Conservation (phyloP, 805 yeast genomes). For the Kluyveromyces siamensis region DNA sequence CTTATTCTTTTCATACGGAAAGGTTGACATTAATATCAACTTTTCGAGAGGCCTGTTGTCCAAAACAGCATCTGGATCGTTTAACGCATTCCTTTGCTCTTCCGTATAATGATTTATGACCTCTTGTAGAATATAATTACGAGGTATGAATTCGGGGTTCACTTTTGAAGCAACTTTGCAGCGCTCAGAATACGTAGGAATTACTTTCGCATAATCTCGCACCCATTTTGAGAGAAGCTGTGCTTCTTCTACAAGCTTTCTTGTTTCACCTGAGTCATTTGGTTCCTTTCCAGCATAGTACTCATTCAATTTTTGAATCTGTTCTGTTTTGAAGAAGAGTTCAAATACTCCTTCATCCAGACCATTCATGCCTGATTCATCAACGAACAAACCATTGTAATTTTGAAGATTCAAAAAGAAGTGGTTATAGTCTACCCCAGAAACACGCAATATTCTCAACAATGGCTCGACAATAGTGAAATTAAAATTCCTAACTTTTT, state of each 20-base stretch:
- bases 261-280: conserved; percentile 29
- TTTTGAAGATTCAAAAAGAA: conserved; percentile 63
- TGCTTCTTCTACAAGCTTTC: conserved; percentile 31
- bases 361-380: conserved; percentile 13
- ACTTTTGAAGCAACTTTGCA: conserved; percentile 32
- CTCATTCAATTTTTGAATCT: conserved; percentile 15
- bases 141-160: conserved; percentile 78
- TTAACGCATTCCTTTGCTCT: conserved; percentile 37
- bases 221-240: conserved; percentile 45
- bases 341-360: conserved; percentile 11
- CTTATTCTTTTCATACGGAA: conserved; percentile 61
- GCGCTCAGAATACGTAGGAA: conserved; percentile 35
- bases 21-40: conserved; percentile 57
- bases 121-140: conserved; percentile 80
- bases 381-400: conserved; percentile 32
- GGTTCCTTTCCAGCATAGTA: conserved; percentile 22
- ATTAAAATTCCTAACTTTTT: conserved; percentile 13
- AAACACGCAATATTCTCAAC: conserved; percentile 48
- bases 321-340: conserved; percentile 14
- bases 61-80: conserved; percentile 11
- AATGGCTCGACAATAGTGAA: conserved; percentile 43
- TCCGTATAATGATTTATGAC: conserved; percentile 56
- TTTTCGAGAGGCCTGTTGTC: conserved; percentile 42
- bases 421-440: conserved; percentile 69
- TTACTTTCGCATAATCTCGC: conserved; percentile 35